Evolutionary conservation across 2,329 filamentous ascomycete genomes (phyloP), one percentile per base, ranked within the genome.

Genomic region (Talaromyces piceae): DNA sequence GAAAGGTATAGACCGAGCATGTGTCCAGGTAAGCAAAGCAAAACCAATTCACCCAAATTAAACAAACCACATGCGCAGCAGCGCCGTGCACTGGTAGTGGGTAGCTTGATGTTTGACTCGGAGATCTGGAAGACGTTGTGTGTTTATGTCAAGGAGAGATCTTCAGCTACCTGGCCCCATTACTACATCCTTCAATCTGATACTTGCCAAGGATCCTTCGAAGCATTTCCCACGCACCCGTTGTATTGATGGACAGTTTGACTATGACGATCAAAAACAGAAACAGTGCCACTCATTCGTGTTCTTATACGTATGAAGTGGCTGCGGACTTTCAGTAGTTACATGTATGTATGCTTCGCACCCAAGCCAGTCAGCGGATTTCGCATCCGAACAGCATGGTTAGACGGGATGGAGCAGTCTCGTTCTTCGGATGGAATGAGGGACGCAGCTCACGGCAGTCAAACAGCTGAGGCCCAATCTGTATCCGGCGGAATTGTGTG

Each of bases 341-440:
- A 30, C 28, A 11, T 25, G 11, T 22, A 43, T 43, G 18, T 43
- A 25, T 18, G 39, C 23, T 48, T 33, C 46, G 23, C 31, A 20
- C 30, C 26, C 16, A 48, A 18, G 46, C 46, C 46, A 48, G 27
- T 48, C 46, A 48, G 26, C 9, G 28, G 28, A 4, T 27, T 13
- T 9, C 20, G 18, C 13, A 46, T 54, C 41, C 53, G 50, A 41
- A 50, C 13, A 48, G 47, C 41, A 41, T 52, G 58, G 52, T 54
- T 54, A 61, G 57, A 54, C 56, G 55, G 54, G 57, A 57, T 54
- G 50, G 56, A 55, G 43, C 43, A 31, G 49, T 7, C 49, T 44
- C 13, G 2, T 43, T 63, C 56, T 64, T 44, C 62, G 60, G 62
- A 60, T 58, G 41, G 47, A 59, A 61, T 59, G 54, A 60, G 54